A percentile compares a stretch with the other conserved stretches of the same genome.
Evolutionary conservation across 257 asterid species (phyloP).

Genomic region (Buddleja alternifolia): DNA sequence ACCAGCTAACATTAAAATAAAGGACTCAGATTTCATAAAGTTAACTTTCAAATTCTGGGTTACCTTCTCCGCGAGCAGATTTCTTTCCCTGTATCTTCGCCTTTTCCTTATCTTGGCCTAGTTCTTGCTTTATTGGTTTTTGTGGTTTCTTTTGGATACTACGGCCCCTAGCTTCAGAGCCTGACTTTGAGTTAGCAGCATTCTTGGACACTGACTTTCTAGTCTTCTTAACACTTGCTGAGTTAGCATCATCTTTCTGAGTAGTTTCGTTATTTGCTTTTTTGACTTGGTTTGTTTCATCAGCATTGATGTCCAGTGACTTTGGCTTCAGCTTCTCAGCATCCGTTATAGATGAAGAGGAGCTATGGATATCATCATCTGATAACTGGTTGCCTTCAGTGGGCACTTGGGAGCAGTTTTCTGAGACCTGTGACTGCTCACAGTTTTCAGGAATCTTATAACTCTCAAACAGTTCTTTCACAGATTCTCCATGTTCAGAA

Average conservation of each 20-base stretch:
- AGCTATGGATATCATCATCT: slow-evolving; percentile 70
- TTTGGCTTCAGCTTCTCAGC: slow-evolving; percentile 55
- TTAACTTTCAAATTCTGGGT: too few relatives aligned
- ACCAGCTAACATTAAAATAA: slow-evolving; percentile 4
- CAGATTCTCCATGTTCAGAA: slow-evolving; percentile 52
- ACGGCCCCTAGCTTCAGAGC: slow-evolving; percentile 41
- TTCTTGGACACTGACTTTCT: slow-evolving; percentile 47
- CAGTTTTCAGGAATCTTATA: slow-evolving; percentile 61
- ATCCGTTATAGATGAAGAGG: slow-evolving; percentile 52
- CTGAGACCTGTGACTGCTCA: slow-evolving; percentile 59
- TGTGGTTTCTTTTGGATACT: slow-evolving; percentile 52
- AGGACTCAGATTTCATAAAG: not conserved
- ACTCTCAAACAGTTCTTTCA: slow-evolving; percentile 66
- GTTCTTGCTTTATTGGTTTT: slow-evolving; percentile 58
- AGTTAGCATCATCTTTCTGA: slow-evolving; percentile 42
- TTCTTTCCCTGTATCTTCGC: slow-evolving; percentile 61
- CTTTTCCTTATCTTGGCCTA: slow-evolving; percentile 38
- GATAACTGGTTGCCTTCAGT: slow-evolving; percentile 60
- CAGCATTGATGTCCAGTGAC: slow-evolving; percentile 36
- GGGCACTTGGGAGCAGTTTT: slow-evolving; percentile 57
- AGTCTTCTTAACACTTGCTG: slow-evolving; percentile 40
- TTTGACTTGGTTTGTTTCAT: slow-evolving; percentile 40
- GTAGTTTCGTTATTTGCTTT: slow-evolving; percentile 37
- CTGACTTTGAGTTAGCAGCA: slow-evolving; percentile 42
- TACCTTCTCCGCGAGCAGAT: slow-evolving; percentile 59